These are phyloP conservation scores for Podospora pseudocomata DNA, from an alignment of 495 filamentous ascomycete species.

Conservation along the genomic window DNA sequence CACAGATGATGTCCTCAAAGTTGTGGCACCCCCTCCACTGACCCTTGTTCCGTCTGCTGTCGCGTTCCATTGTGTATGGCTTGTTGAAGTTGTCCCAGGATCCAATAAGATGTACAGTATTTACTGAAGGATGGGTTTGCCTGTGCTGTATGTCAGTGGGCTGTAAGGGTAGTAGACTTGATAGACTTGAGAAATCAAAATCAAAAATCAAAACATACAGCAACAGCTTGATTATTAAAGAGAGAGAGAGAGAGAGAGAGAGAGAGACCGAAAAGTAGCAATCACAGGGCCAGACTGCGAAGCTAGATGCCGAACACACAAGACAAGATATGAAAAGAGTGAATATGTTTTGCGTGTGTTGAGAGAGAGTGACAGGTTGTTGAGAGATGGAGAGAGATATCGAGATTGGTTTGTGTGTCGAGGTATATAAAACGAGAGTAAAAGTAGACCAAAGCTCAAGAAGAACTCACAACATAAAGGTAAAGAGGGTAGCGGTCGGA, in stretches of 20 bases:
- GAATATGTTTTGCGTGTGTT: not conserved
- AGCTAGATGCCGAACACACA: slow-evolving; percentile 6
- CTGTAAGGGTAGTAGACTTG: not conserved
- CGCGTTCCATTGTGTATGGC: slow-evolving; percentile 73
- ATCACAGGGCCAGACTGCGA: slow-evolving; percentile 25
- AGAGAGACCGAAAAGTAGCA: slow-evolving; percentile 13
- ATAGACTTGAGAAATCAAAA: not conserved
- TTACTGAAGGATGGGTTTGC: slow-evolving; percentile 61
- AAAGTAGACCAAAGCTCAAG: slow-evolving; percentile 18
- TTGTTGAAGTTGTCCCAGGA: slow-evolving; percentile 91
- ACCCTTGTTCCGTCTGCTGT: slow-evolving; percentile 62
- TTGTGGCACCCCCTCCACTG: slow-evolving; percentile 82
- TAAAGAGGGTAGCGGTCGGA: slow-evolving; percentile 68
- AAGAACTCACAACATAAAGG: slow-evolving; percentile 65
- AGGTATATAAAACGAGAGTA: slow-evolving; percentile 52
- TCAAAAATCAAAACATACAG: slow-evolving; percentile 13
- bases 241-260: slow-evolving; percentile 1
- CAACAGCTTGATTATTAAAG: slow-evolving; percentile 5
- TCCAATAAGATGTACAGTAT: slow-evolving; percentile 74
- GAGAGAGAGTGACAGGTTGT: slow-evolving; percentile 4
- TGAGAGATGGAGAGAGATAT: slow-evolving; percentile 19
- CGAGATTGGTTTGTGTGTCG: slow-evolving; percentile 19
- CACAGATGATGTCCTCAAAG: slow-evolving; percentile 79
- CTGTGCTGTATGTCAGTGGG: slow-evolving; percentile 34
- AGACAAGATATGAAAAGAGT: slow-evolving; percentile 6